Base-by-base conservation (phyloP, 1,284 basidiomycete genomes). In the Boletus mariae region DNA sequence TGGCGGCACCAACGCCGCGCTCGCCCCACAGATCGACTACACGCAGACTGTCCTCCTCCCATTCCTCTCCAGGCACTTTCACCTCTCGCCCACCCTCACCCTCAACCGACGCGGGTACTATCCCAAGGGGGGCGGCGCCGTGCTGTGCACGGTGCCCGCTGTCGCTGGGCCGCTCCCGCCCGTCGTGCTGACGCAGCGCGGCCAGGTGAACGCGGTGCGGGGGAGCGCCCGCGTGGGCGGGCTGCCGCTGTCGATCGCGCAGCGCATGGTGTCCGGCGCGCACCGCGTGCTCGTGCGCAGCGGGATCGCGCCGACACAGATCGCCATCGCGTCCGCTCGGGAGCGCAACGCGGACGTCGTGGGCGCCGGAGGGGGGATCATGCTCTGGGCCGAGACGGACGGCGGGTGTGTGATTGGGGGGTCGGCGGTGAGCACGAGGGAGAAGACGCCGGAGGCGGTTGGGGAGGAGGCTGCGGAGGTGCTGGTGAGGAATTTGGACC, bases 21-120 rank as follows among this genome's bases (percentile, higher is more conserved):
- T 76, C 41, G 85, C 87, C 3, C 87, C 87, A 0, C 87, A 87
- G 57, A 77, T 86, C 28, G 87, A 90, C 69, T 88, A 87, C 66
- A 78, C 76, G 0, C 71, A 79, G 44, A 71, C 79, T 55, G 70
- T 89, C 49, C 75, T 90, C 61, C 64, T 90, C 5, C 87, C 85
- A 0, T 89, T 90, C 61, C 65, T 87, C 38, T 69, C 67, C 17
- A 71, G 65, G 12, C 80, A 84, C 62, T 80, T 87, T 63, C 75
- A 75, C 10, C 54, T 85, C 40, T 59, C 66, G 0, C 71, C 77
- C 3, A 64, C 70, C 3, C 63, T 89, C 15, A 65, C 75, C 23
- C 66, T 87, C 37, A 62, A 67, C 29, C 75, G 72, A 54, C 75
- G 86, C 7, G 87, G 86, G 0, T 89, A 87, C 69, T 85, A 71